These are phyloP conservation scores for Pelargonium cotyledonis DNA, from an alignment of 441 rosid species.

Conservation along the genomic window DNA sequence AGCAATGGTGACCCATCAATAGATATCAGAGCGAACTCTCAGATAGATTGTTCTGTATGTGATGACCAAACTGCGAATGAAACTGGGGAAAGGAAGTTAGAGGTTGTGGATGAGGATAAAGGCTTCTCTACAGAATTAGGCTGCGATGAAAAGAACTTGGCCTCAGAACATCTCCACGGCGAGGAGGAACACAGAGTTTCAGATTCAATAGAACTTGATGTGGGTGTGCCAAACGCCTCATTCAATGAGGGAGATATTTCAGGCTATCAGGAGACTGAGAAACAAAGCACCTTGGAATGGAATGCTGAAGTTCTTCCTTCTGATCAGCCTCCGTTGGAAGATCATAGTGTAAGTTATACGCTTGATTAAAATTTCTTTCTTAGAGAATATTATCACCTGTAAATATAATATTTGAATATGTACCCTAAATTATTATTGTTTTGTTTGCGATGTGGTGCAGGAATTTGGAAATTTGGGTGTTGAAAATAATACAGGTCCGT, in stretches of 20 bases:
- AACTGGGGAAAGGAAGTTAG: slow-evolving; percentile 20
- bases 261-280: slow-evolving; percentile 31
- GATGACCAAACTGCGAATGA: slow-evolving; percentile 34
- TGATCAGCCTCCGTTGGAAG: slow-evolving; percentile 27
- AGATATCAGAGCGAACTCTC: slow-evolving; percentile 30
- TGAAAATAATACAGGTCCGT: slow-evolving; percentile 76
- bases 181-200: slow-evolving; percentile 28
- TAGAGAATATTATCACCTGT: no score
- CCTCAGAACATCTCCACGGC: slow-evolving; percentile 22
- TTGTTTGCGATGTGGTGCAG: slow-evolving; percentile 40
- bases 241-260: slow-evolving; percentile 28
- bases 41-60: slow-evolving; percentile 31
- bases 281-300: slow-evolving; percentile 26
- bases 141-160: slow-evolving; percentile 30
- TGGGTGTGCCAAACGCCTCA: slow-evolving; percentile 23
- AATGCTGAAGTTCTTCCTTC: slow-evolving; percentile 31
- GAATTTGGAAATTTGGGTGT: slow-evolving; percentile 43
- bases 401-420: no score
- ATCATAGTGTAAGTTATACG: slow-evolving; percentile 45
- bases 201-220: slow-evolving; percentile 26
- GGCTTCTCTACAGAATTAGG: slow-evolving; percentile 27
- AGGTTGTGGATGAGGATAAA: slow-evolving; percentile 28
- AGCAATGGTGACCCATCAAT: slow-evolving; percentile 31
- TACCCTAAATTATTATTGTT: background rate
- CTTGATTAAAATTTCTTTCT: slow-evolving; percentile 2